Evolutionary conservation across 2,329 filamentous ascomycete species (phyloP).

Genomic region (Cordyceps cateniannulata): DNA sequence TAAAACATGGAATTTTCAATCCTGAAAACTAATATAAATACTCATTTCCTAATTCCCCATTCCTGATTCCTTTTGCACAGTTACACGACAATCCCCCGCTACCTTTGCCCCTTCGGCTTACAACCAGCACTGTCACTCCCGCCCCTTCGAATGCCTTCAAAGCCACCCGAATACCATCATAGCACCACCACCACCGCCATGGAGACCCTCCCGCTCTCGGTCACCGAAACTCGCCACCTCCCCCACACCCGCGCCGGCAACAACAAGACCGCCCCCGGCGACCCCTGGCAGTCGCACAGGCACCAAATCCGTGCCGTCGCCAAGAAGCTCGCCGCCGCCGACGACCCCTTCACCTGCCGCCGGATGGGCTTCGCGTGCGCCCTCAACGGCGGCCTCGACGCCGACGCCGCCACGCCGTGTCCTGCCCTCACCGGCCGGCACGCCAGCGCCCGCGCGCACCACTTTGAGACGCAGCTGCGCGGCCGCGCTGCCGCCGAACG

Average conservation of each 20-base stretch:
- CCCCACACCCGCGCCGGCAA: not conserved
- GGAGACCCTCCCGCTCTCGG: not conserved
- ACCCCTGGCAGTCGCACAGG: not conserved
- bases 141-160: not conserved
- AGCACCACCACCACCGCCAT: not conserved
- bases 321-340: slow-evolving; percentile 8
- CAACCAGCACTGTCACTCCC: not conserved
- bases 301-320: slow-evolving; percentile 2
- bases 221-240: not conserved
- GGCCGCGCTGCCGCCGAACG: not conserved
- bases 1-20: not conserved
- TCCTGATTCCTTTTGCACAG: not conserved
- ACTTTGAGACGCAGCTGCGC: slow-evolving; percentile 1
- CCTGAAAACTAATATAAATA: not conserved
- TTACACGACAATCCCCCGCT: not conserved
- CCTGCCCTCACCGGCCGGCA: not conserved
- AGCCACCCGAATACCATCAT: not conserved
- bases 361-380: not conserved
- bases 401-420: not conserved
- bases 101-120: not conserved
- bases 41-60: not conserved
- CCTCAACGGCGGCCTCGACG: not conserved
- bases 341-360: slow-evolving; percentile 1
- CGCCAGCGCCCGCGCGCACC: slow-evolving; percentile 1
- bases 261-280: not conserved